These are phyloP conservation scores for Hymenoscyphus linearis DNA, from an alignment of 2,329 filamentous ascomycete genomes.

Conservation along the genomic window DNA sequence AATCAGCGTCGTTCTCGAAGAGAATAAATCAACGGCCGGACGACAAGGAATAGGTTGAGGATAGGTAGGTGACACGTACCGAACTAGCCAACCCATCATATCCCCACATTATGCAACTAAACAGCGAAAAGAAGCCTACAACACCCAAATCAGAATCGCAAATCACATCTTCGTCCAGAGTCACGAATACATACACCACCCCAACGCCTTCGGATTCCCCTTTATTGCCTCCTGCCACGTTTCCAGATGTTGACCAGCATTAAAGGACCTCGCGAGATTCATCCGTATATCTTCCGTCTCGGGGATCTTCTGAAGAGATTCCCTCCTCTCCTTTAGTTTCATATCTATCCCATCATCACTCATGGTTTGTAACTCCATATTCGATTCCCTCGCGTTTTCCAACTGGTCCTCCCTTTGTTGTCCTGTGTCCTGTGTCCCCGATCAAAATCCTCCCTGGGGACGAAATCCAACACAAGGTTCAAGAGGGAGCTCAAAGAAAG, in stretches of 20 bases:
- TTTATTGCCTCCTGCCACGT: conserved; percentile 15
- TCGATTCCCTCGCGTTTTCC: neutral
- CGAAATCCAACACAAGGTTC: neutral
- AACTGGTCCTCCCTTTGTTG: neutral
- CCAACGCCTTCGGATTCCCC: conserved; percentile 14
- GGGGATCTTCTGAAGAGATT: neutral
- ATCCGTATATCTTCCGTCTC: conserved; percentile 4
- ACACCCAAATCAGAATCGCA: neutral
- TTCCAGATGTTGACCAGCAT: conserved; percentile 7
- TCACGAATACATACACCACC: conserved; percentile 16
- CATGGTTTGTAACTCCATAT: neutral
- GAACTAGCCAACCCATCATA: conserved; percentile 24
- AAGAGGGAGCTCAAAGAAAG: neutral
- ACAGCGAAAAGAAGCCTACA: conserved; percentile 18
- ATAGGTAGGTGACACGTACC: conserved; percentile 5
- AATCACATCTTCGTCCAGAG: too few relatives aligned
- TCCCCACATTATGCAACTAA: conserved; percentile 24
- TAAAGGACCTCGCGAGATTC: neutral
- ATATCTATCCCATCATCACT: neutral
- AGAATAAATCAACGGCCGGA: too few relatives aligned
- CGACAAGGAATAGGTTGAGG: too few relatives aligned
- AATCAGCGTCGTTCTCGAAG: neutral
- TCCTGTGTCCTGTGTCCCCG: too few relatives aligned
- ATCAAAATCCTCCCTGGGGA: neutral
- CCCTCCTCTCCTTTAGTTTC: neutral